Evolutionary conservation across 106 monocot species (phyloP), one percentile per base, ranked within the genome.

Genomic region (Chionographis japonica): DNA sequence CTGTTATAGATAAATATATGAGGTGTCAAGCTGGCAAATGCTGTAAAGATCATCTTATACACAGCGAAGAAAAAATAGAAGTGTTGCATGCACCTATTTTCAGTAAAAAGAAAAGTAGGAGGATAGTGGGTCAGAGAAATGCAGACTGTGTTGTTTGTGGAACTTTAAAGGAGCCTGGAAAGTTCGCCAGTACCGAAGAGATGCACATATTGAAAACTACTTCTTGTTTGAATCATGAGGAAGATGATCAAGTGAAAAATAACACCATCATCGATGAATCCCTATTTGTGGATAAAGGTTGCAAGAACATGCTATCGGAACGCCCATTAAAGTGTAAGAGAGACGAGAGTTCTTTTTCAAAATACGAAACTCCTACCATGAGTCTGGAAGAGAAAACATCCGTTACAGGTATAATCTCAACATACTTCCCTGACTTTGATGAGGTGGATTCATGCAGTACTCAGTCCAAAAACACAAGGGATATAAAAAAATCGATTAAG

Each of bases 401-500:
- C 4, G 65, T 83, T 37, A 74, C 78, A 18, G 65, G 74, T 36
- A 83, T 83, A 19, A 74, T 83, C 38, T 70, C 78, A 3, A 78
- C 54, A 56, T 83, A 78, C 41, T 83, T 83, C 53, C 50, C 65
- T 40, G 77, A 78, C 13, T 65, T 62, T 66, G 83, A 74, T 53
- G 78, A 78, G 39, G 56, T 74, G 9, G 56, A 61, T 40, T 74
- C 82, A 43, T 70, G 40, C 36, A 54, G 16, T 38, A 36, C 15
- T 39, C 54, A 11, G 4, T 10, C 12, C 11, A 41, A 52, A 53
- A 19, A 42, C 43, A 20, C 35, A 10, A 11, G 5, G 8, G 17
- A 42, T 10, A 19, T 12, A 12, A 19, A 19, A n/a, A 52, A 20
- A 69, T 43, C 27, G 2, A 27, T 9, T 14, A 46, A 35, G 12